phyloP scores from a whole-genome alignment of 2,329 filamentous ascomycete genomes.

The Dactylellina haptotyla region DNA sequence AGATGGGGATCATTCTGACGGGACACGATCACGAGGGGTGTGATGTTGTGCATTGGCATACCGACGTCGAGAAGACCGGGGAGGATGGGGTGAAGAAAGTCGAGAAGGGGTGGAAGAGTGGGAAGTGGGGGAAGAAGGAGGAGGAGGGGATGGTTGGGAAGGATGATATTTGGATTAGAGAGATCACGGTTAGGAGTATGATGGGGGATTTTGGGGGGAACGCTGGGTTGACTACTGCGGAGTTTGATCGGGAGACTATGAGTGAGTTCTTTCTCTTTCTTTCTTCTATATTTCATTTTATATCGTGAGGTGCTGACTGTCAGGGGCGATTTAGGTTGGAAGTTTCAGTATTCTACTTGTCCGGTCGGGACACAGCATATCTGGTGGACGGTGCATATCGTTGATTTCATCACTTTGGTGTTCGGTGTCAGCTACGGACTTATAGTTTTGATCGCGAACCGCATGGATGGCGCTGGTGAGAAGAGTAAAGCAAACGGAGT shows the following conservation, averaged over 20 bases:
- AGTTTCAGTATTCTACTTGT: constrained; percentile 81
- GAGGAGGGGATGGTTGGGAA: constrained; percentile 62
- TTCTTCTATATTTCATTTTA: neutral
- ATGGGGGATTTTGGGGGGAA: constrained; percentile 98
- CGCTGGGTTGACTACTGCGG: constrained; percentile 84
- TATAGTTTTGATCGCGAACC: too few species aligned
- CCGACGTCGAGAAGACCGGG: constrained; percentile 20
- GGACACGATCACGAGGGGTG: constrained; percentile 97
- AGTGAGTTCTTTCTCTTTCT: constrained; percentile 40
- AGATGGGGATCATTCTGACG: constrained; percentile 82
- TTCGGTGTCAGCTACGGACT: constrained; percentile 9
- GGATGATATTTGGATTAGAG: constrained; percentile 69
- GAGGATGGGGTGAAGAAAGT: constrained; percentile 31
- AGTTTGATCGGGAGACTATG: constrained; percentile 76
- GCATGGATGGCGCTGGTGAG: too few species aligned
- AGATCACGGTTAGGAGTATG: constrained; percentile 96
- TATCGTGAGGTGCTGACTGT: neutral
- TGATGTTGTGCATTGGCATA: constrained; percentile 79
- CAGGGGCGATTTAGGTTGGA: constrained; percentile 71
- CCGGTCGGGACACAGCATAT: constrained; percentile 84
- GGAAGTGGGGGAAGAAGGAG: constrained; percentile 45
- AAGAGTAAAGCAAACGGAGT: constrained; percentile 9
- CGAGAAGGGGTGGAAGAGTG: constrained; percentile 41
- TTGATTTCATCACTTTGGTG: constrained; percentile 69
- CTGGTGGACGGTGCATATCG: constrained; percentile 90